Base-by-base conservation (phyloP, 1,284 basidiomycete species). In the Rhodotorula sp. region DNA sequence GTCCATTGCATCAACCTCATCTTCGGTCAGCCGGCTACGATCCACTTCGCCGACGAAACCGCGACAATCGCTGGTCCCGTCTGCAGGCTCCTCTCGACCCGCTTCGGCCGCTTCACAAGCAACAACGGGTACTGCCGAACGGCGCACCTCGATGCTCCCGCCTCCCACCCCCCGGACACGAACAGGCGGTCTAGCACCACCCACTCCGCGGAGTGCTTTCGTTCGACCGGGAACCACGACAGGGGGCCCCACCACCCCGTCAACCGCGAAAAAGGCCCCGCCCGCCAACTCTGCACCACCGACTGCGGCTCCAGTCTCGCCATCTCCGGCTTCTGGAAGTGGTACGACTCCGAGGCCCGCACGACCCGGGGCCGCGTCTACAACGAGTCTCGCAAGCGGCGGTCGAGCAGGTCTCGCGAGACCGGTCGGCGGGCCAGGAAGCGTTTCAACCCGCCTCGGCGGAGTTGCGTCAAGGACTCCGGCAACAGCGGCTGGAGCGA, bases 151-250 rank as follows among this genome's bases (percentile, higher is more conserved):
- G 5, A 17, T 45, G n/a, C n/a, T 37, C n/a, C 60, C 45, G 7
- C 54, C 48, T 15, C 55, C 59, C 0, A 61, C 49, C 17, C 84
- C 84, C 68, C 79, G 80, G 33, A 71, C 77, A 30, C 57, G 51
- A 15, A 62, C 63, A 51, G 26, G 59, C 1, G 53, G 55, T 8
- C 67, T 57, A 55, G 58, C 26, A 48, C 69, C 55, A 26, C 67
- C 46, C 0, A 51, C 62, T 51, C 61, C 60, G 22, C 26, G 45
- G 48, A 29, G 45, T 55, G 33, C 46, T 29, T 30, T 66, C 63
- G 44, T 44, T 42, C 64, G n/a, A 44, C 57, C 22, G 20, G 45
- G 44, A 26, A 49, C 17, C 33, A 26, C 18, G n/a, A n/a, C 4
- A 15, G 26, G 42, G 33, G 46, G 1, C 20, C 46, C 51, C 10